These are phyloP conservation scores for Lithohypha guttulata DNA, from an alignment of 2,329 filamentous ascomycete genomes.

Conservation along the genomic window DNA sequence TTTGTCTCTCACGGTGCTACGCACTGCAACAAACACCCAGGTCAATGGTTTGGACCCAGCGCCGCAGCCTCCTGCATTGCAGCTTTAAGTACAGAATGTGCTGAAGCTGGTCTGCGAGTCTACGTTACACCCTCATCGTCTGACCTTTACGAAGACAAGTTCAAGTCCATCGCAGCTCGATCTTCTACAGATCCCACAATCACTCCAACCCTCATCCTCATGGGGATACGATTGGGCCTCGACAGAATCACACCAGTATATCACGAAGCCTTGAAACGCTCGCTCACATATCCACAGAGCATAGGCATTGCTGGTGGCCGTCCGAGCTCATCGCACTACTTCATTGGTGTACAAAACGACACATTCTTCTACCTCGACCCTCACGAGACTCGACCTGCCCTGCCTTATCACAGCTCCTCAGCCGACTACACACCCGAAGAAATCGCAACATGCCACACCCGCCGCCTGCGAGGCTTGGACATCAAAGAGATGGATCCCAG, in stretches of 20 bases:
- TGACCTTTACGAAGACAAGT: conserved; percentile 85
- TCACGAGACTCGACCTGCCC: conserved; percentile 67
- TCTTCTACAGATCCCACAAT: conserved; percentile 50
- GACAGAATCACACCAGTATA: conserved; percentile 92
- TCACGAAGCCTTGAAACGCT: conserved; percentile 80
- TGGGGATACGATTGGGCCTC: conserved; percentile 82
- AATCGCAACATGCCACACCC: conserved; percentile 74
- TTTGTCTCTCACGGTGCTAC: conserved; percentile 82
- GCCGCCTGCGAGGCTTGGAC: conserved; percentile 69
- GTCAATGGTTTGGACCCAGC: conserved; percentile 98
- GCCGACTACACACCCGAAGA: conserved; percentile 53
- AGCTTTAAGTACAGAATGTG: conserved; percentile 58
- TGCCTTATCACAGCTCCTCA: conserved; percentile 52
- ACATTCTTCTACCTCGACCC: conserved; percentile 92
- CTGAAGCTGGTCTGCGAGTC: conserved; percentile 57
- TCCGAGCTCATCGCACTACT: conserved; percentile 78
- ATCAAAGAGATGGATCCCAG: conserved; percentile 93
- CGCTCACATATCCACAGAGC: conserved; percentile 81
- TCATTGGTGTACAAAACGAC: conserved; percentile 60
- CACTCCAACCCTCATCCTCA: conserved; percentile 74
- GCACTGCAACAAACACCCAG: conserved; percentile 85
- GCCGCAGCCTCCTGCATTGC: conserved; percentile 89
- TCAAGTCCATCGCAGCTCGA: conserved; percentile 62
- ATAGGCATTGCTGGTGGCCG: conserved; percentile 91
- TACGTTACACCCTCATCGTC: conserved; percentile 84